Base-by-base conservation (phyloP, 148 eudicot genomes). In the Silene uniflora region DNA sequence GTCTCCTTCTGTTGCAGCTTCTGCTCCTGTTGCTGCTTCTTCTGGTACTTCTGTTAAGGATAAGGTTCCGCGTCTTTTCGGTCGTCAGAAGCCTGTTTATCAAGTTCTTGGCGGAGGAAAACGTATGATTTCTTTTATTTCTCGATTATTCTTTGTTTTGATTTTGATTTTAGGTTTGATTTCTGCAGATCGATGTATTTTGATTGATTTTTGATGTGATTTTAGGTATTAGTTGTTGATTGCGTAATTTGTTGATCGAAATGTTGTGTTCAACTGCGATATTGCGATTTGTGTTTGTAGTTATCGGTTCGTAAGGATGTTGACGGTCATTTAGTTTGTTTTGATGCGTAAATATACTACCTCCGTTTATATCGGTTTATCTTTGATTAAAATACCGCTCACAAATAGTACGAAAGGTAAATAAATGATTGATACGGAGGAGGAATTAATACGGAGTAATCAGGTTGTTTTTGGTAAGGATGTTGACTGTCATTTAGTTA, bases 101-200 rank as follows among this genome's bases (percentile, higher is more conserved):
- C 76, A 88, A 73, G 90, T 87, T 71, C 87, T 91, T 35, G 97
- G 93, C 39, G 97, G 93, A 14, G 97, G 97, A 46, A 89, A 91
- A 84, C 89, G 97, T 91, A 83, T 7, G 86, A 7, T 27, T 13
- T 16, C 7, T 47, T 58, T 24, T 19, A 3, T 25, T 39, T 79
- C 32, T 35, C 27, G 17, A 52, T 22, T 54, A 5, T 66, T 22
- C 67, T 1, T 22, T 24, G 22, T n/a, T 25, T 29, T 75, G 32
- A 2, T 71, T 67, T 76, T 29, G 59, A 32, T 62, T 73, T 25
- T 10, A 1, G 11, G 6, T 22, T 39, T 7, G 3, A 13, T 69
- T 52, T 35, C 14, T 3, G 35, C n/a, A 32, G 44, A 69, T 74
- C 19, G 58, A 3, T 46, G 29, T 21, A 69, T 2, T 23, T 67